A percentile compares a stretch with the other conserved stretches of the same genome.
phyloP scores from a whole-genome alignment of 768 basidiomycete genomes.

The Mycena epipterygia region DNA sequence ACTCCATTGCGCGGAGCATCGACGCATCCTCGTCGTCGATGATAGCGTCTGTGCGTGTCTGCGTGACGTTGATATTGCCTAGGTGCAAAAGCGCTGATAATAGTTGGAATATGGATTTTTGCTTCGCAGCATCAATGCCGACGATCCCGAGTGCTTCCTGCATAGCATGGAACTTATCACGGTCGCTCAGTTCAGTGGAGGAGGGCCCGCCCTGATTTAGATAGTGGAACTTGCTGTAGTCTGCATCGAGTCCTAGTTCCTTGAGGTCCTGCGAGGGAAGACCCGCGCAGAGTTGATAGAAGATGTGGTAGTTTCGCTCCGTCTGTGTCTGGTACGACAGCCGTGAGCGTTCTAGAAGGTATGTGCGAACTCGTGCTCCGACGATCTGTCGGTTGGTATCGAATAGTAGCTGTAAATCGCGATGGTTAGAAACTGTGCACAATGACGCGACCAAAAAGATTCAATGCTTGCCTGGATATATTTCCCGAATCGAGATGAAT shows the following conservation, averaged over 20 bases:
- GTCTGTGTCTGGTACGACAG: conserved; percentile 97
- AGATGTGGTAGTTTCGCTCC: conserved; percentile 99
- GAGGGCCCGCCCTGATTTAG: conserved; percentile 95
- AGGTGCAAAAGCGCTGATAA: conserved; percentile 94
- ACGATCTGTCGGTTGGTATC: conserved; percentile 97
- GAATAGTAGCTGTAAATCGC: conserved; percentile 84
- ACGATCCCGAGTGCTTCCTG: conserved; percentile 96
- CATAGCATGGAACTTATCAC: conserved; percentile 93
- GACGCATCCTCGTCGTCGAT: conserved; percentile 89
- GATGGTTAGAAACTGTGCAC: conserved; percentile 16
- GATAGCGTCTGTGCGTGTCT: conserved; percentile 83
- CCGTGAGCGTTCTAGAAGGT: conserved; percentile 96
- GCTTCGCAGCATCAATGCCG: conserved; percentile 96
- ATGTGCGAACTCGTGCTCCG: conserved; percentile 97
- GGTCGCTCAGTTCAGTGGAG: conserved; percentile 93
- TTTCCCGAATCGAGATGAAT: conserved; percentile 98
- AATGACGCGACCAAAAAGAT: neutral
- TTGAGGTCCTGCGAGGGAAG: conserved; percentile 96
- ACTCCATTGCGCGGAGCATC: conserved; percentile 84
- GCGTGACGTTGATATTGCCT: conserved; percentile 93
- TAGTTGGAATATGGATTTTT: conserved; percentile 97
- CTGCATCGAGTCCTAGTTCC: conserved; percentile 89
- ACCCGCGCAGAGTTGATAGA: conserved; percentile 98
- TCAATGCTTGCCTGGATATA: conserved; percentile 88
- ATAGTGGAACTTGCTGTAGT: conserved; percentile 90